Evolutionary conservation across 257 asterid genomes (phyloP).

Genomic region (Knoxia roxburghii): DNA sequence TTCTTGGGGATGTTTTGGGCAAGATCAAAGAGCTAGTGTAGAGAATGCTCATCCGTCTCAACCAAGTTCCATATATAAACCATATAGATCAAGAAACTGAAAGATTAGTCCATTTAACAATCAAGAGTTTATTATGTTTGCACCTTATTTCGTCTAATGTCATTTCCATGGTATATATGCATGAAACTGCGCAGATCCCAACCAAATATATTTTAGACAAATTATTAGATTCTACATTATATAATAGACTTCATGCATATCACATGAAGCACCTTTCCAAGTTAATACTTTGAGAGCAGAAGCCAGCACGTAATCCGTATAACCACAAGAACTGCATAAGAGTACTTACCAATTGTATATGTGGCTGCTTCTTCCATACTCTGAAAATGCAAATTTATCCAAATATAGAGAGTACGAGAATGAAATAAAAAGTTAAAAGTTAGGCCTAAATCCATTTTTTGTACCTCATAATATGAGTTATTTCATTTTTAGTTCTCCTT

Average conservation of each 20-base stretch:
- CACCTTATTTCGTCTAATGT: neutral
- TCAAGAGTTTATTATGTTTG: neutral
- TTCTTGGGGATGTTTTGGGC: neutral
- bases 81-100: too few relatives aligned
- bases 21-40: neutral
- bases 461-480: too few relatives aligned
- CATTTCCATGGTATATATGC: neutral
- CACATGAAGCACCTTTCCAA: neutral
- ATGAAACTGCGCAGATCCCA: neutral
- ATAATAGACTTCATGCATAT: neutral
- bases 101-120: neutral
- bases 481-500: too few relatives aligned
- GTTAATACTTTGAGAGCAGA: neutral
- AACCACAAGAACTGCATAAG: neutral
- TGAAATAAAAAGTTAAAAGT: neutral
- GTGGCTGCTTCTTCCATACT: constrained; percentile 77
- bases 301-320: neutral
- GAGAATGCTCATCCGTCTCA: neutral
- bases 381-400: constrained; percentile 30
- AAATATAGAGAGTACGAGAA: constrained; percentile 1
- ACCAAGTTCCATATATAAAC: too few relatives aligned
- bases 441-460: too few relatives aligned
- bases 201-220: neutral
- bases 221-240: neutral
- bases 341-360: constrained; percentile 67